phyloP scores from a whole-genome alignment of 2,329 filamentous ascomycete species.

The Ceratocystis diversiconidia region DNA sequence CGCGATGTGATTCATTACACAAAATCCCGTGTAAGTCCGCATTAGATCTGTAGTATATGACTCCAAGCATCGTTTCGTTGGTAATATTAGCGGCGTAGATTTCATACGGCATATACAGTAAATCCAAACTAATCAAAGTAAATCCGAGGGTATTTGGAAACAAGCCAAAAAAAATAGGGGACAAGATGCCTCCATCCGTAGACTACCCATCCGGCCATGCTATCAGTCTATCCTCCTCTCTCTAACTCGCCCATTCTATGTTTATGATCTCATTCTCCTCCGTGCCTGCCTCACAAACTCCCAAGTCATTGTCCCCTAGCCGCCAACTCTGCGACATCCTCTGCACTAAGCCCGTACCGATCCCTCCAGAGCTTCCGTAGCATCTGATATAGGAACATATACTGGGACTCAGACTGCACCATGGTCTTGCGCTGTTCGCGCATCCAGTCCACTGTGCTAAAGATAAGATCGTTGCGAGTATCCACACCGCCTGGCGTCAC shows the following conservation, averaged over 20 bases:
- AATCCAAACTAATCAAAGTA: not conserved
- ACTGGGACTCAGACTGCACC: slow-evolving; percentile 83
- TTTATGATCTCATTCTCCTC: not conserved
- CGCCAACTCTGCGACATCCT: slow-evolving; percentile 10
- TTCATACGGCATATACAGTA: not conserved
- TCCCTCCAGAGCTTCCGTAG: slow-evolving; percentile 61
- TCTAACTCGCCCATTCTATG: not conserved
- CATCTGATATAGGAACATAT: slow-evolving; percentile 77
- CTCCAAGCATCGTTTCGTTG: not conserved
- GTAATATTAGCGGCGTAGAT: not conserved
- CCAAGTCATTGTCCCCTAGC: not conserved
- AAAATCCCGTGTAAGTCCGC: not conserved
- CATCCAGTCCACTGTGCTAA: slow-evolving; percentile 62
- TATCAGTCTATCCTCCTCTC: not conserved
- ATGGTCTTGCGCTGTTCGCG: slow-evolving; percentile 84
- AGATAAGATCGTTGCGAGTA: slow-evolving; percentile 43
- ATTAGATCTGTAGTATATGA: not conserved
- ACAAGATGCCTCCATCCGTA: not conserved
- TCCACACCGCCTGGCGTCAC: slow-evolving; percentile 26
- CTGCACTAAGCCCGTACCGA: slow-evolving; percentile 33
- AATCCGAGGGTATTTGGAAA: not conserved
- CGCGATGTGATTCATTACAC: not conserved
- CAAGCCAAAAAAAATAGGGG: not conserved
- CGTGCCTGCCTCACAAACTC: not conserved
- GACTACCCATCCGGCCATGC: not conserved